Percentiles rank a stretch among this genome's conserved stretches.
phyloP scores from a whole-genome alignment of 768 basidiomycete genomes.

The Rhizopogon rudus region DNA sequence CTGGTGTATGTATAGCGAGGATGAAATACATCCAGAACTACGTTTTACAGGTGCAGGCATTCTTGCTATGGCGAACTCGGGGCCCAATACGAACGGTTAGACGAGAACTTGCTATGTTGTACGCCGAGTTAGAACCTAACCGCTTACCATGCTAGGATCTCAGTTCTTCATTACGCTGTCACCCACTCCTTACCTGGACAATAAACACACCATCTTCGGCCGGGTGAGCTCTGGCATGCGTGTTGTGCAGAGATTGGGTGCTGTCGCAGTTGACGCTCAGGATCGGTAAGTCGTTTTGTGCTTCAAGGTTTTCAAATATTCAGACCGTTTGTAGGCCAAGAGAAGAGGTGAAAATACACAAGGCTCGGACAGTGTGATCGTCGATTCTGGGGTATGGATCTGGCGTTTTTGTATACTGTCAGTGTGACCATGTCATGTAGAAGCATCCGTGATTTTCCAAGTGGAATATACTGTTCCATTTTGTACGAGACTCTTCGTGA shows the following conservation, averaged over 20 bases:
- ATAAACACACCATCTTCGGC: slow-evolving; percentile 87
- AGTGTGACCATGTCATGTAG: background rate
- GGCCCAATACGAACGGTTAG: slow-evolving; percentile 84
- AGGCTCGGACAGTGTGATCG: slow-evolving; percentile 39
- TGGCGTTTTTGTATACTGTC: background rate
- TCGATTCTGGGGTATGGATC: too few relatives aligned
- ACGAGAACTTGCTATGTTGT: slow-evolving; percentile 14
- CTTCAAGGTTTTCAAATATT: background rate
- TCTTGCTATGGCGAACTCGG: slow-evolving; percentile 96
- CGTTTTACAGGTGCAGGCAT: slow-evolving; percentile 96
- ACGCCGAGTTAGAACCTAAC: background rate
- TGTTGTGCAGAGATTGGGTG: slow-evolving; percentile 86
- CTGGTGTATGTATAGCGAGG: slow-evolving; percentile 49
- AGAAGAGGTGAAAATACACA: slow-evolving; percentile 90
- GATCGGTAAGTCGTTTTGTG: slow-evolving; percentile 57
- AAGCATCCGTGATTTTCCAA: background rate
- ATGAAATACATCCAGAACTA: slow-evolving; percentile 87
- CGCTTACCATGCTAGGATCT: slow-evolving; percentile 55
- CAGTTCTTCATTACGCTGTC: slow-evolving; percentile 91
- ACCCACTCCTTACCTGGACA: slow-evolving; percentile 81
- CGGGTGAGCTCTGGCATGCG: slow-evolving; percentile 89
- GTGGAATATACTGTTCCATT: background rate
- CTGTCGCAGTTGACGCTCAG: slow-evolving; percentile 84
- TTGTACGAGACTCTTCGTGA: background rate
- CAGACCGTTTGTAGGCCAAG: slow-evolving; percentile 31